Evolutionary conservation across 495 filamentous ascomycete genomes (phyloP), one percentile per base, ranked within the genome.

Genomic region (Lophiostoma macrostomum): DNA sequence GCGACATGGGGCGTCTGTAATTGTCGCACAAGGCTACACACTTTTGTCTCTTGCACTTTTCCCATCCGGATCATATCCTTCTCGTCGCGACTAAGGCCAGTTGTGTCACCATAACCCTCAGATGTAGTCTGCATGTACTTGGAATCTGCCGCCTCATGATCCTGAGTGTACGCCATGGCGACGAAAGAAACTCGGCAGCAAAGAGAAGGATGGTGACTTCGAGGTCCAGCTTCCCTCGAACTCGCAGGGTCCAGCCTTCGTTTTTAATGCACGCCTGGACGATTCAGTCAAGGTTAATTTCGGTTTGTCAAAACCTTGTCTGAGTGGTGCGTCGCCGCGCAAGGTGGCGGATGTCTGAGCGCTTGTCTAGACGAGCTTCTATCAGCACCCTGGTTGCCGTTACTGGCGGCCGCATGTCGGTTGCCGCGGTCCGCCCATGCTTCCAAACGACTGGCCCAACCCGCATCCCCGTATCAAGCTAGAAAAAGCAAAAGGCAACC

Each of bases 21-120:
- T 12, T 7, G 18, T 36, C 16, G 23, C 25, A 23, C 24, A 18
- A 37, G 5, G 2, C 10, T 36, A 29, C 36, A 19, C 25, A 42
- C 36, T 20, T 27, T 52, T n/a, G 35, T 52, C 19, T 52, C 6
- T 34, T 52, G 48, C 19, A 52, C n/a, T 20, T 42, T 52, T 22
- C 48, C 35, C 48, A 52, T 52, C 16, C 48, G 36, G 2, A 6
- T 18, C 48, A 52, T 52, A 25, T 52, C 48, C 25, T 42, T 30
- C 20, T 48, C 28, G 20, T 48, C 44, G 8, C n/a, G 10, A 8
- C 5, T 32, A 10, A 34, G 19, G 34, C 12, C 35, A 10, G n/a
- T 6, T 24, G 19, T 13, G 6, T 38, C 46, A 24, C 27, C 25
- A 34, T 48, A 30, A 19, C 27, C 16, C 7, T 23, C 22, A 6